Conservation (phyloP, 495 filamentous ascomycete genomes). For the Talaromyces stipitatus region DNA sequence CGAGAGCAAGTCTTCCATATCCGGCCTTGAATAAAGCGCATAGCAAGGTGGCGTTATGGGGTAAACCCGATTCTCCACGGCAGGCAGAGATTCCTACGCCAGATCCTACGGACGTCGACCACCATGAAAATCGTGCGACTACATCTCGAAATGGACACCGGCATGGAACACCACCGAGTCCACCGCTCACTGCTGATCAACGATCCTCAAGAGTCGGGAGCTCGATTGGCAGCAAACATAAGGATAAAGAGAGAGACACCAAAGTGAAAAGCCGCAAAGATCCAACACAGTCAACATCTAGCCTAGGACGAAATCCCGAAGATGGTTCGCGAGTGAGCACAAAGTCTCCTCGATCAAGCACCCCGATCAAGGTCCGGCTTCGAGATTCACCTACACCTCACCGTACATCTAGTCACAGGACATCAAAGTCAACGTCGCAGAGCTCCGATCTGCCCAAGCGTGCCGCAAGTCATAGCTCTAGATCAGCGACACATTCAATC, state of each 20-base stretch:
- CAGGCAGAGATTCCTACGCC: constrained; percentile 60
- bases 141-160: constrained; percentile 12
- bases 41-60: constrained; percentile 71
- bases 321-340: constrained; percentile 27
- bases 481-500: constrained; percentile 28
- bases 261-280: constrained; percentile 34
- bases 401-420: constrained; percentile 27
- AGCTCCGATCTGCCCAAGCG: constrained; percentile 29
- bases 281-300: constrained; percentile 34
- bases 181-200: constrained; percentile 51
- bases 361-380: constrained; percentile 24
- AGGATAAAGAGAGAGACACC: constrained; percentile 22
- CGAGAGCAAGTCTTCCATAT: constrained; percentile 64
- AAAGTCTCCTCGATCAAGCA: constrained; percentile 27
- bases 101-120: constrained; percentile 68
- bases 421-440: constrained; percentile 24
- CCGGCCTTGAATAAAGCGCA: constrained; percentile 83
- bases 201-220: constrained; percentile 41
- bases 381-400: constrained; percentile 19
- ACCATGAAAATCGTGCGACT: constrained; percentile 21
- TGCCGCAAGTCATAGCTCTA: constrained; percentile 22
- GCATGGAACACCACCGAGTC: constrained; percentile 50
- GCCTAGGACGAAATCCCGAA: constrained; percentile 26
- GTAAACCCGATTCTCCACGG: constrained; percentile 47
- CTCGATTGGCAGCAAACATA: constrained; percentile 27